Conservation (phyloP, 2,329 filamentous ascomycete species). For the Scleromitrula shiraiana region DNA sequence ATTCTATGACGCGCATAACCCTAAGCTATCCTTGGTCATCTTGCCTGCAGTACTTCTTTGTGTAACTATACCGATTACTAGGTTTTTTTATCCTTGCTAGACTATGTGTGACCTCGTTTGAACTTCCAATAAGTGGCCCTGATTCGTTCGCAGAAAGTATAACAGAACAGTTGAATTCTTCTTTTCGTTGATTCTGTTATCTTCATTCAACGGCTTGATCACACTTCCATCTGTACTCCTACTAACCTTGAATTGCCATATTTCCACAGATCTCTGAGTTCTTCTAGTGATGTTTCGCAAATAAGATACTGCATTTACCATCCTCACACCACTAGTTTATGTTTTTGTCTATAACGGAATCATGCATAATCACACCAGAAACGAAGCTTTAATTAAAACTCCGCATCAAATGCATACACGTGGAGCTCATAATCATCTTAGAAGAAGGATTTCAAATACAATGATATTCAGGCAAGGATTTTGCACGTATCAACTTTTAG, state of each 20-base stretch:
- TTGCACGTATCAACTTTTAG: background rate
- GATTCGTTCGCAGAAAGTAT: background rate
- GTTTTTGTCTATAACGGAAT: conserved; percentile 7
- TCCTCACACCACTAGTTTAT: background rate
- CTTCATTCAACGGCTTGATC: conserved; percentile 8
- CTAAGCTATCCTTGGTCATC: background rate
- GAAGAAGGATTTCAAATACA: conserved; percentile 5
- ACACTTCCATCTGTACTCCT: conserved; percentile 2
- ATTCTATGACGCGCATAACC: conserved; percentile 3
- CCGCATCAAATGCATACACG: conserved; percentile 8
- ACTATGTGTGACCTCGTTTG: conserved; percentile 1
- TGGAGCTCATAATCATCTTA: conserved; percentile 1
- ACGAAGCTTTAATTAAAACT: conserved; percentile 6
- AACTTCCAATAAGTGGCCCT: background rate
- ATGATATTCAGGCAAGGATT: conserved; percentile 2
- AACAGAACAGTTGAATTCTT: background rate
- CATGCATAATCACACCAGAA: conserved; percentile 8
- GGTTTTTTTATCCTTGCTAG: background rate
- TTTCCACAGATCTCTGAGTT: background rate
- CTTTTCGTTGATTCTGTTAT: conserved; percentile 7
- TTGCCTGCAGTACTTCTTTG: background rate
- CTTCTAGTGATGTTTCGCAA: background rate
- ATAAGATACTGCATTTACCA: conserved; percentile 1
- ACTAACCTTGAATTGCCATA: no score
- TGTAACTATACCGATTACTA: conserved; percentile 3